A percentile compares a stretch with the other conserved stretches of the same genome.
These are phyloP conservation scores for Fraxinus dipetala DNA, from an alignment of 305 asterid species.

Conservation along the genomic window DNA sequence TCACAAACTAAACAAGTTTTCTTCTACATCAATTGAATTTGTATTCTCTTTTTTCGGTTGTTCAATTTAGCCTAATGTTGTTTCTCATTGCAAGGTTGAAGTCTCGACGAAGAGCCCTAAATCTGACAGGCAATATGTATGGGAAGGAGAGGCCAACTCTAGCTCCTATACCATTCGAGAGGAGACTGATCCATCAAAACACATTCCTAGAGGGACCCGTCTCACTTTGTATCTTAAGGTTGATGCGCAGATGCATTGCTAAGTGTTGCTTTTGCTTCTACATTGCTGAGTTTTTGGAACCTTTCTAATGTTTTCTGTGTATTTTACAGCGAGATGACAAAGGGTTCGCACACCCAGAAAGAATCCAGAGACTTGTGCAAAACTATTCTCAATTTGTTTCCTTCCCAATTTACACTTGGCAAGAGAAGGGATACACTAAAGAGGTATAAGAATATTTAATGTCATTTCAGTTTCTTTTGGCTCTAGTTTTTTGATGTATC, in stretches of 20 bases:
- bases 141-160: slow-evolving; percentile 96
- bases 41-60: background rate
- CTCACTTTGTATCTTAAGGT: slow-evolving; percentile 91
- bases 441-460: slow-evolving; percentile 52
- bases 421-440: slow-evolving; percentile 88
- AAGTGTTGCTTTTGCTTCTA: background rate
- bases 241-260: slow-evolving; percentile 13
- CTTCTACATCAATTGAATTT: background rate
- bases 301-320: slow-evolving; percentile 19
- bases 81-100: slow-evolving; percentile 60
- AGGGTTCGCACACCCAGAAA: slow-evolving; percentile 94
- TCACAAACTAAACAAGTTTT: background rate
- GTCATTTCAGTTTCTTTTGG: background rate
- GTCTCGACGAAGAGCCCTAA: slow-evolving; percentile 97
- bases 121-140: slow-evolving; percentile 89
- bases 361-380: slow-evolving; percentile 79
- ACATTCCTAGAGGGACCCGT: slow-evolving; percentile 86
- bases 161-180: slow-evolving; percentile 86
- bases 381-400: slow-evolving; percentile 93
- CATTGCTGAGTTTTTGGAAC: slow-evolving; percentile 7
- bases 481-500: background rate
- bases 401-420: slow-evolving; percentile 96
- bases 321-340: slow-evolving; percentile 79
- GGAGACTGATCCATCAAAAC: slow-evolving; percentile 90
- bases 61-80: background rate